A percentile compares a stretch with the other conserved stretches of the same genome.
These are phyloP conservation scores for Boechera divaricarpa DNA, from an alignment of 345 rosid genomes.

Conservation along the genomic window DNA sequence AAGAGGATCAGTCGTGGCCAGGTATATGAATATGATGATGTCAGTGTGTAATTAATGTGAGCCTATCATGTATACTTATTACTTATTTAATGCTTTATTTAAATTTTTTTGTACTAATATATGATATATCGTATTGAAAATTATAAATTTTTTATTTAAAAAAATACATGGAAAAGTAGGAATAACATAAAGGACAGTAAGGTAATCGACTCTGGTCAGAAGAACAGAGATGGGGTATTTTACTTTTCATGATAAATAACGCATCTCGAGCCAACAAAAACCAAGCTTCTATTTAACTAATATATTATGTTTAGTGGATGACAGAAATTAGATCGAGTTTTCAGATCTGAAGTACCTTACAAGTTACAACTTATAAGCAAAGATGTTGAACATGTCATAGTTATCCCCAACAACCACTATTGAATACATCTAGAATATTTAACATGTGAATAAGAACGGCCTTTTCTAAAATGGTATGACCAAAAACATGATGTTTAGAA, in stretches of 20 bases:
- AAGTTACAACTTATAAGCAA: conserved; percentile 23
- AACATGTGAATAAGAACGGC: not conserved
- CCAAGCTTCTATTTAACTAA: conserved; percentile 2
- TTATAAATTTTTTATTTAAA: not conserved
- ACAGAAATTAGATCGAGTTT: conserved; percentile 37
- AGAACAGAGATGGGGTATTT: conserved; percentile 1
- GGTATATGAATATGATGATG: conserved; percentile 42
- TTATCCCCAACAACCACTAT: conserved; percentile 21
- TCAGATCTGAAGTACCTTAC: conserved; percentile 37
- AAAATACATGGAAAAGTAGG: not conserved
- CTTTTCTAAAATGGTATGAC: no score
- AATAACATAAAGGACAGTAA: not conserved
- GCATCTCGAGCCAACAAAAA: conserved; percentile 27
- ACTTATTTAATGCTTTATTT: not conserved
- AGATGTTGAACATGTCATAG: conserved; percentile 2
- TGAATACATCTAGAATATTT: not conserved
- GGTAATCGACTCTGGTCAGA: conserved; percentile 33
- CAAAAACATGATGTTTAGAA: not conserved
- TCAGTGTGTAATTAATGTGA: conserved; percentile 46
- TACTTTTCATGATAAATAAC: not conserved
- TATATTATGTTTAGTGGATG: conserved; percentile 27
- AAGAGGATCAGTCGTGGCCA: conserved; percentile 47
- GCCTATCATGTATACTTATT: conserved; percentile 39
- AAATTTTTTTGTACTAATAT: not conserved
- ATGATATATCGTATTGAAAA: not conserved